Evolutionary conservation across 441 rosid genomes (phyloP).

Genomic region (Melastoma candidum): DNA sequence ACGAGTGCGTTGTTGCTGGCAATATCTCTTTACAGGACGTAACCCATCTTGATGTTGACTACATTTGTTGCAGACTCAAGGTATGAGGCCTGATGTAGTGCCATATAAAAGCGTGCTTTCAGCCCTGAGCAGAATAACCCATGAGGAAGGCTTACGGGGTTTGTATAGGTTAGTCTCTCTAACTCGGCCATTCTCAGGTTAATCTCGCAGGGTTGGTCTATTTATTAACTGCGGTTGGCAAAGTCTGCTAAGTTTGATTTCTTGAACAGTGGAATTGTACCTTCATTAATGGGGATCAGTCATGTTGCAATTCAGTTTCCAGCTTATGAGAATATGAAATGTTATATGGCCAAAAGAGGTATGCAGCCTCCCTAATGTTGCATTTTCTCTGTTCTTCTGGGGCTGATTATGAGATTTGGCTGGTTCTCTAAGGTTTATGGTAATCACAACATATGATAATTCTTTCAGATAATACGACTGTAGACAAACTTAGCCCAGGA

Average conservation of each 20-base stretch:
- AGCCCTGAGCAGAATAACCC: slow-evolving; percentile 67
- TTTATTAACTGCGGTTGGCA: slow-evolving; percentile 4
- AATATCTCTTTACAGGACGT: no score
- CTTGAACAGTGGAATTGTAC: slow-evolving; percentile 76
- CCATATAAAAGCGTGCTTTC: slow-evolving; percentile 73
- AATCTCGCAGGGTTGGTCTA: not conserved
- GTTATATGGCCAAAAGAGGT: slow-evolving; percentile 65
- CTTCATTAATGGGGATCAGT: slow-evolving; percentile 82
- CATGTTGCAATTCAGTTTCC: slow-evolving; percentile 98
- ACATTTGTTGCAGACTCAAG: slow-evolving; percentile 53
- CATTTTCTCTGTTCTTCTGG: not conserved
- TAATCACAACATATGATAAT: slow-evolving; percentile 18
- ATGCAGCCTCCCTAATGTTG: slow-evolving; percentile 4
- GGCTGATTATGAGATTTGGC: slow-evolving; percentile 2
- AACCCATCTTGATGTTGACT: not conserved
- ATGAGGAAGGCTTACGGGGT: slow-evolving; percentile 86
- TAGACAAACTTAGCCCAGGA: slow-evolving; percentile 46
- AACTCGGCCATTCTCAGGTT: not conserved
- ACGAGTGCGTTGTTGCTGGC: no score
- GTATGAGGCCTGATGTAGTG: slow-evolving; percentile 72
- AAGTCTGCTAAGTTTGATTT: slow-evolving; percentile 7
- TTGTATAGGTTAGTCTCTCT: slow-evolving; percentile 60
- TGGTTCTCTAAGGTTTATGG: slow-evolving; percentile 6
- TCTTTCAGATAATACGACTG: slow-evolving; percentile 47
- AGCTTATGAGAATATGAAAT: slow-evolving; percentile 76